A percentile compares a stretch with the other conserved stretches of the same genome.
Conservation (phyloP, 2,329 filamentous ascomycete species). For the Chlorencoelia australis region DNA sequence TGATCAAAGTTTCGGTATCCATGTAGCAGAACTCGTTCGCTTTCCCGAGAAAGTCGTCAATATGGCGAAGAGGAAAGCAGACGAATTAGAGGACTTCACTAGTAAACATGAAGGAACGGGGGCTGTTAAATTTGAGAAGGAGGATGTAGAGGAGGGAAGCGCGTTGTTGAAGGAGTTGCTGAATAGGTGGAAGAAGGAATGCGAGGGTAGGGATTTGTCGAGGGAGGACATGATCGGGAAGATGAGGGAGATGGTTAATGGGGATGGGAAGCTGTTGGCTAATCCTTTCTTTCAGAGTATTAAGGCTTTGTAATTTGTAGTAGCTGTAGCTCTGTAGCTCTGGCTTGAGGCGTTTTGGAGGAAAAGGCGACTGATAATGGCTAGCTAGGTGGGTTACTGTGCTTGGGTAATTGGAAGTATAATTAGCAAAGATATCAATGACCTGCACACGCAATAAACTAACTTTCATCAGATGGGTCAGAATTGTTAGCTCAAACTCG, state of each 20-base stretch:
- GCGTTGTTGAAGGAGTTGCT: conserved; percentile 75
- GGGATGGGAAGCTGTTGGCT: conserved; percentile 52
- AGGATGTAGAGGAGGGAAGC: conserved; percentile 85
- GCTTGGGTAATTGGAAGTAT: background rate
- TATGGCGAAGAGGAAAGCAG: conserved; percentile 98
- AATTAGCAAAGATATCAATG: too few species aligned
- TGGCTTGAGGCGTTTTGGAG: background rate
- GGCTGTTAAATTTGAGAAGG: conserved; percentile 39
- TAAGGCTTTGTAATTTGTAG: conserved; percentile 27
- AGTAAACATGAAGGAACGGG: conserved; percentile 58
- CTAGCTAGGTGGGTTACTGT: background rate
- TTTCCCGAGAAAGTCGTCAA: conserved; percentile 96
- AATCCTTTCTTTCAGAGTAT: conserved; percentile 61
- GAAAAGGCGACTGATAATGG: background rate
- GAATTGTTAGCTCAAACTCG: too few species aligned
- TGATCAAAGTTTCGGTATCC: conserved; percentile 96
- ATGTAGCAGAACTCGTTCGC: conserved; percentile 91
- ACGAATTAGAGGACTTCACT: conserved; percentile 94
- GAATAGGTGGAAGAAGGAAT: conserved; percentile 74
- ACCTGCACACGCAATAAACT: too few species aligned
- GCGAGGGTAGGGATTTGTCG: conserved; percentile 47
- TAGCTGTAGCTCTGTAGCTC: background rate
- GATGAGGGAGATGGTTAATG: conserved; percentile 70
- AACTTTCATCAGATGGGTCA: too few species aligned
- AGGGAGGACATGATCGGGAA: conserved; percentile 68